Conservation (phyloP, 352 stramenopile species). For the Pythium vanterpoolii region DNA sequence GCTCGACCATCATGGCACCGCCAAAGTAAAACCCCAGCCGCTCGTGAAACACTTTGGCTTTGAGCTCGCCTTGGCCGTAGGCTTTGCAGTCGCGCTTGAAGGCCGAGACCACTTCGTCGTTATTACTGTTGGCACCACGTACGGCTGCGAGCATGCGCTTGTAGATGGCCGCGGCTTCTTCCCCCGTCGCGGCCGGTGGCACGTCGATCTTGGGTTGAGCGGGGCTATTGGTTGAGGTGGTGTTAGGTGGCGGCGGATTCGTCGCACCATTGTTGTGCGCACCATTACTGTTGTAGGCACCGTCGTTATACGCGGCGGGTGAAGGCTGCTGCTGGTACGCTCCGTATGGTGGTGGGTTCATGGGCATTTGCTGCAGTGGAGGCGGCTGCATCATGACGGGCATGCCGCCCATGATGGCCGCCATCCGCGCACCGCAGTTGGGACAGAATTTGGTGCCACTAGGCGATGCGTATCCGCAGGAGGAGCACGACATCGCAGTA, state of each 20-base stretch:
- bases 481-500: conserved; percentile 36
- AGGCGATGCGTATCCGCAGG: conserved; percentile 31
- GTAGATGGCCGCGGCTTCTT: conserved; percentile 77
- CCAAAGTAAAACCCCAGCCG: conserved; percentile 63
- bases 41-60: conserved; percentile 58
- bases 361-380: not conserved
- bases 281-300: conserved; percentile 7
- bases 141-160: conserved; percentile 78
- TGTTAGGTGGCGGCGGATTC: not conserved
- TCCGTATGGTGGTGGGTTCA: not conserved
- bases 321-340: not conserved
- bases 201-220: conserved; percentile 33
- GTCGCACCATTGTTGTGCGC: conserved; percentile 13
- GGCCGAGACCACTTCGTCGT: conserved; percentile 61
- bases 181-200: conserved; percentile 52
- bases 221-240: not conserved
- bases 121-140: conserved; percentile 64
- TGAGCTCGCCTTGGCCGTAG: conserved; percentile 63
- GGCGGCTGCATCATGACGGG: conserved; percentile 4
- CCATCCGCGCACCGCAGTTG: conserved; percentile 44
- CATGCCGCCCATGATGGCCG: conserved; percentile 1
- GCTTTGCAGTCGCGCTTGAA: conserved; percentile 83
- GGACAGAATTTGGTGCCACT: conserved; percentile 43
- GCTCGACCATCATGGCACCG: conserved; percentile 68
- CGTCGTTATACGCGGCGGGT: conserved; percentile 5